Evolutionary conservation across 2,329 filamentous ascomycete genomes (phyloP).

Genomic region (Daldinia sp.): DNA sequence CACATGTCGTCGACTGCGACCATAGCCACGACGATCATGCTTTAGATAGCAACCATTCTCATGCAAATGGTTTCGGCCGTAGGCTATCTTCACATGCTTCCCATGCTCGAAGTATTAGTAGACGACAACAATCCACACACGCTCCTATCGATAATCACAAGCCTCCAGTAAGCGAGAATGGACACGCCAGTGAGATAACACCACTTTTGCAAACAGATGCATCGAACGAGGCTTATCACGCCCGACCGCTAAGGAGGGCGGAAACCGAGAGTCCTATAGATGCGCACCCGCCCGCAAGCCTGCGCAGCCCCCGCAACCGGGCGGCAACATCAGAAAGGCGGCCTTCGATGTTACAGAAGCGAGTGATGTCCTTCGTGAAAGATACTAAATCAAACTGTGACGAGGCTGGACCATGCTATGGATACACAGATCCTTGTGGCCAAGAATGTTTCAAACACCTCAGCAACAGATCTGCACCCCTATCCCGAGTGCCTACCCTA

Average conservation of each 20-base stretch:
- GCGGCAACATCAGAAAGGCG: slow-evolving; percentile 56
- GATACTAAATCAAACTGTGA: slow-evolving; percentile 74
- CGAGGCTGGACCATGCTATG: slow-evolving; percentile 70
- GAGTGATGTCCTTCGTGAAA: slow-evolving; percentile 73
- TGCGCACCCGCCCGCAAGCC: slow-evolving; percentile 31
- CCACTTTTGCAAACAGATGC: slow-evolving; percentile 58
- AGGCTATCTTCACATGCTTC: slow-evolving; percentile 47
- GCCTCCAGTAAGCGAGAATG: slow-evolving; percentile 35
- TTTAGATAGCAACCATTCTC: slow-evolving; percentile 48
- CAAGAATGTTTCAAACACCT: slow-evolving; percentile 74
- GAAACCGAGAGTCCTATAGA: slow-evolving; percentile 43
- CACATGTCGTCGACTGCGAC: slow-evolving; percentile 84
- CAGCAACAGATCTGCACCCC: slow-evolving; percentile 53
- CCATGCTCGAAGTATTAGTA: slow-evolving; percentile 45
- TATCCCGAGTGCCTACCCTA: slow-evolving; percentile 52
- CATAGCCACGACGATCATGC: slow-evolving; percentile 74
- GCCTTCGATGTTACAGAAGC: slow-evolving; percentile 68
- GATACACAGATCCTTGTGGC: slow-evolving; percentile 74
- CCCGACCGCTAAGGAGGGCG: slow-evolving; percentile 48
- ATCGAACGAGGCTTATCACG: slow-evolving; percentile 43
- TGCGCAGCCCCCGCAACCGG: slow-evolving; percentile 44
- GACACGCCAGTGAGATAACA: slow-evolving; percentile 58
- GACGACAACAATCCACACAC: slow-evolving; percentile 33
- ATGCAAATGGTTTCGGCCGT: slow-evolving; percentile 41
- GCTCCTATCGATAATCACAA: slow-evolving; percentile 31